Conservation (phyloP, 371 early-diverging fungal genomes). For the Entomophthora muscae region DNA sequence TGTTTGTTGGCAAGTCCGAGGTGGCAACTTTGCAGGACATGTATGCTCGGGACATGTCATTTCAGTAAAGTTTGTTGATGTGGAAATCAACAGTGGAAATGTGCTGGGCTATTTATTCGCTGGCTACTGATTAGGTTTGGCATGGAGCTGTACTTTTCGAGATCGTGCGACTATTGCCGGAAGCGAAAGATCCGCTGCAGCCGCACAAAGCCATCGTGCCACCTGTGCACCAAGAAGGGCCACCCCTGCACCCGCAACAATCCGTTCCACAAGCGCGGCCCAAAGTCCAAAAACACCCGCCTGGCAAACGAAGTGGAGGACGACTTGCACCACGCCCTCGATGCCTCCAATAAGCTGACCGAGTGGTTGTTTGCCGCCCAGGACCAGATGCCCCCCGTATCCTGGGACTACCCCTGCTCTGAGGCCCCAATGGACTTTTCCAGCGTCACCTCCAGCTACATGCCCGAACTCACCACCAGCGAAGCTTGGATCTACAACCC, state of each 20-base stretch:
- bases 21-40: no score
- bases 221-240: constrained; percentile 21
- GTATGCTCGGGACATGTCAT: no score
- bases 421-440: no score
- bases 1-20: no score
- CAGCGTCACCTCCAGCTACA: no score
- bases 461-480: no score
- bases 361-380: neutral
- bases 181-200: constrained; percentile 25
- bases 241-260: constrained; percentile 25
- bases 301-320: neutral
- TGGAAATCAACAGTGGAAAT: no score
- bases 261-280: constrained; percentile 26
- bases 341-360: neutral
- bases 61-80: no score
- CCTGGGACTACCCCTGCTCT: neutral
- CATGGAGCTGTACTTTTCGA: neutral
- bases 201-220: constrained; percentile 20
- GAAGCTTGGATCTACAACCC: no score
- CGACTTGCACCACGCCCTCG: neutral
- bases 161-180: constrained; percentile 20
- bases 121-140: no score
- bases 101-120: no score
- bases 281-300: constrained; percentile 11
- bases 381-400: neutral